Base-by-base conservation (phyloP, 1,139 yeast species). In the Lodderomyces margitis region DNA sequence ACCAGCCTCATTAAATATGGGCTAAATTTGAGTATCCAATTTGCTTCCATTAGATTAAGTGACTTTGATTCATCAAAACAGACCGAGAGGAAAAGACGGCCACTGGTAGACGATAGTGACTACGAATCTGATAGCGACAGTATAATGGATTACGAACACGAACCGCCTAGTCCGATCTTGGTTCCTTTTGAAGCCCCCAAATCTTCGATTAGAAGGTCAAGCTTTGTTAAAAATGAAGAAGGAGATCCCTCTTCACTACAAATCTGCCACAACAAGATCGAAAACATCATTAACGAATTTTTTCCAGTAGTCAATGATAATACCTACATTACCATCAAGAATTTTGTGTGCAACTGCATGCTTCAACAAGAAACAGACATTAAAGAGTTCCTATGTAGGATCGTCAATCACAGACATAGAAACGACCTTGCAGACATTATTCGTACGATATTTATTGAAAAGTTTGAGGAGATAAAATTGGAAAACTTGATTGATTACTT, bases 381-480 rank as follows among this genome's bases (percentile, higher is more conserved):
- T 9, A 43, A 42, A 10, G 30, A 34, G 8, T 43, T 52, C 28
- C 42, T 47, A 23, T 41, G 37, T 30, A 46, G 39, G 24, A 42
- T 51, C 11, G 42, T 52, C 8, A 41, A 46, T 27, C 47, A 49
- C 32, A 34, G 39, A 10, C 47, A 45, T 39, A 44, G 43, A 25
- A 31, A 35, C 14, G 36, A 38, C 4, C 30, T 56, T 11, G 39
- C 46, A n/a, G 51, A 46, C 10, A 48, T 46, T n/a, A 48, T 58
- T 4, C 47, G 47, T 10, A 49, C 47, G 19, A 37, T 52, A 23
- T 54, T 58, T 35, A 43, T 50, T 17, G 59, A 56, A 34, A 56
- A 55, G 35, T 57, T 44, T 37, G 53, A 50, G 36, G 55, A 53
- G 28, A 33, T 50, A 17, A 54, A 53, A 37, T 44, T 56, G 21